Evolutionary conservation across 2,329 filamentous ascomycete species (phyloP), one percentile per base, ranked within the genome.

Genomic region (Reticulascus tulasneorum): DNA sequence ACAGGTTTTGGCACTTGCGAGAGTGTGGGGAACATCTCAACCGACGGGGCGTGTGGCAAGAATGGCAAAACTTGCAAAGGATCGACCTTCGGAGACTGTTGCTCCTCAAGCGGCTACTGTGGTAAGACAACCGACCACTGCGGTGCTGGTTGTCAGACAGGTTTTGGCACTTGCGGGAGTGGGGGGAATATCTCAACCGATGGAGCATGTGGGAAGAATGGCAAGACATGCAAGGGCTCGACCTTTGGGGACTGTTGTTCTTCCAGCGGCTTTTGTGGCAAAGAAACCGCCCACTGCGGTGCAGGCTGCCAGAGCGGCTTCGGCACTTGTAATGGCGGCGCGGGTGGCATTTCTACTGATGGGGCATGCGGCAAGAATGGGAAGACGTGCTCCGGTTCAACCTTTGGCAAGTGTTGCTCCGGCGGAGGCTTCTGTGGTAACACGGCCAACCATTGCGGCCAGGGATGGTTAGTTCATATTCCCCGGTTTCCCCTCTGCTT

Each of bases 351-450:
- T 18, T 38, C 23, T 7, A 26, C 21, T 4, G 22, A 38, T 10
- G 23, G 29, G n/a, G 19, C 16, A 9, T 38, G 35, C 19, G 35
- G 22, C 3, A 34, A 23, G 18, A 38, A 38, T 21, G 29, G 29
- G n/a, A 28, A 33, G 23, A 38, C 16, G n/a, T 28, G 29, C 22
- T 33, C 20, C 29, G 35, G 35, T 7, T 28, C 35, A 10, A 24
- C 3, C 11, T 18, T 21, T 16, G 35, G 29, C 13, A 22, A 27
- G 18, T 33, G 17, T 24, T 33, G 22, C 7, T 33, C 29, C 17
- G 15, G 23, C 15, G 19, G 29, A n/a, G 35, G 22, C 17, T 38
- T 32, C 20, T 22, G 20, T 8, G 29, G 29, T 22, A 32, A 22
- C 19, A 23, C 29, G n/a, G 16, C n/a, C 12, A 22, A 21, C 6